Conservation (phyloP, 129 eudicot species). For the Flaveria bidentis region DNA sequence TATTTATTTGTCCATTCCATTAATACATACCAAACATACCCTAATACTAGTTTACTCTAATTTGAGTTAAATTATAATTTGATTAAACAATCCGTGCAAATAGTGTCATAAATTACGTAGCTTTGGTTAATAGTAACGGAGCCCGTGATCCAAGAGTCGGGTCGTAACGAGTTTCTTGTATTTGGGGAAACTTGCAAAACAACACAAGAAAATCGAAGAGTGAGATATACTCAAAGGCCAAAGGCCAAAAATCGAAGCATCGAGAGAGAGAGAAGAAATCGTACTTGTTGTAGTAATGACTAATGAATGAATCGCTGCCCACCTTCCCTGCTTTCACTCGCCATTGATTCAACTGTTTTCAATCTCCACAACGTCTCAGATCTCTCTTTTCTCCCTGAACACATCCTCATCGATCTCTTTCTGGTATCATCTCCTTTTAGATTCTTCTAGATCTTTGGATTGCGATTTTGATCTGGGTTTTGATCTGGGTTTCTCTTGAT, state of each 20-base stretch:
- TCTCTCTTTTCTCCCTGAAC: slow-evolving; percentile 71
- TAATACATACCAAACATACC: no score
- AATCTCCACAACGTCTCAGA: slow-evolving; percentile 64
- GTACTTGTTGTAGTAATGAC: background rate
- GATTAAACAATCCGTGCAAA: no score
- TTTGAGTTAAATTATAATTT: no score
- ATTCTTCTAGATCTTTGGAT: background rate
- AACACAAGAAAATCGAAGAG: background rate
- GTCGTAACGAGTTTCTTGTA: background rate
- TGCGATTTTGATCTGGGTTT: background rate
- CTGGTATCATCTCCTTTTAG: slow-evolving; percentile 33
- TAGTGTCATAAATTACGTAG: no score
- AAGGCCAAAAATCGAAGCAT: slow-evolving; percentile 3
- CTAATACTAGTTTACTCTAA: no score
- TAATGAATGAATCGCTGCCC: slow-evolving; percentile 57
- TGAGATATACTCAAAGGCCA: slow-evolving; percentile 1
- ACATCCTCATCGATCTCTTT: slow-evolving; percentile 72
- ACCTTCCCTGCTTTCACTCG: slow-evolving; percentile 66
- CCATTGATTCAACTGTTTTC: slow-evolving; percentile 59
- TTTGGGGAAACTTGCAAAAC: background rate
- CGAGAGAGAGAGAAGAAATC: slow-evolving; percentile 4
- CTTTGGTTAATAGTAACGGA: background rate
- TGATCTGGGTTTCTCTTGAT: background rate
- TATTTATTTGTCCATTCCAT: no score
- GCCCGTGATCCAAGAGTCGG: background rate